A percentile compares a stretch with the other conserved stretches of the same genome.
phyloP scores from a whole-genome alignment of 148 eudicot genomes.

The Salicornia ramosissima region DNA sequence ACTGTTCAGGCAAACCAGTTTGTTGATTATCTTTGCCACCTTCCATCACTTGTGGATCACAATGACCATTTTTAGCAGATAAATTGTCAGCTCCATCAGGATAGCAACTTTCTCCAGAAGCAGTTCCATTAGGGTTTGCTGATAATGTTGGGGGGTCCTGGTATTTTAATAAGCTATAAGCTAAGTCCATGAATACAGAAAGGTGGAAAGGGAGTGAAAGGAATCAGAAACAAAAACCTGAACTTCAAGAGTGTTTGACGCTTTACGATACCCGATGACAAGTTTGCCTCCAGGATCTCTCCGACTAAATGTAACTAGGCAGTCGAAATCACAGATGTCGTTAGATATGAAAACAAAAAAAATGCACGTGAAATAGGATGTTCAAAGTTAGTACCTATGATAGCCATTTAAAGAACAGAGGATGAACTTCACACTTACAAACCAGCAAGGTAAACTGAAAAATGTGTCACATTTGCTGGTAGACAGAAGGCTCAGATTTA shows the following conservation, averaged over 20 bases:
- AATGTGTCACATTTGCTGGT: background rate
- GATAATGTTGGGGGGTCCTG: constrained; percentile 57
- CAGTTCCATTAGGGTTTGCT: constrained; percentile 36
- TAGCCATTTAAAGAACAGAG: background rate
- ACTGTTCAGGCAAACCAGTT: constrained; percentile 24
- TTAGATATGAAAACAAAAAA: no score
- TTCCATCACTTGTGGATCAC: constrained; percentile 21
- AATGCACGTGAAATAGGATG: constrained; percentile 1
- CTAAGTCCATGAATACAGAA: background rate
- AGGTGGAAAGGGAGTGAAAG: background rate
- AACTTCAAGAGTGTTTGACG: constrained; percentile 47
- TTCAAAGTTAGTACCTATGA: background rate
- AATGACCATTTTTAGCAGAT: constrained; percentile 37
- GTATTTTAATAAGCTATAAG: constrained; percentile 19
- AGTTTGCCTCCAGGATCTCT: constrained; percentile 90
- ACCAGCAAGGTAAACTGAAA: background rate
- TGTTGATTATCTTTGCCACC: constrained; percentile 22
- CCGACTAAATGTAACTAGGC: constrained; percentile 78
- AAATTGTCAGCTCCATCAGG: constrained; percentile 44
- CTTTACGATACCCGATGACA: constrained; percentile 85
- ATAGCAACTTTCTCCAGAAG: constrained; percentile 43
- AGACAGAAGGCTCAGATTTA: background rate
- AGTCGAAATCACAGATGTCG: constrained; percentile 11
- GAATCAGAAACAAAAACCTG: constrained; percentile 44
- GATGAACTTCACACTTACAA: constrained; percentile 7